Evolutionary conservation across 768 basidiomycete genomes (phyloP).

Genomic region (Xerocomus potaroensis): DNA sequence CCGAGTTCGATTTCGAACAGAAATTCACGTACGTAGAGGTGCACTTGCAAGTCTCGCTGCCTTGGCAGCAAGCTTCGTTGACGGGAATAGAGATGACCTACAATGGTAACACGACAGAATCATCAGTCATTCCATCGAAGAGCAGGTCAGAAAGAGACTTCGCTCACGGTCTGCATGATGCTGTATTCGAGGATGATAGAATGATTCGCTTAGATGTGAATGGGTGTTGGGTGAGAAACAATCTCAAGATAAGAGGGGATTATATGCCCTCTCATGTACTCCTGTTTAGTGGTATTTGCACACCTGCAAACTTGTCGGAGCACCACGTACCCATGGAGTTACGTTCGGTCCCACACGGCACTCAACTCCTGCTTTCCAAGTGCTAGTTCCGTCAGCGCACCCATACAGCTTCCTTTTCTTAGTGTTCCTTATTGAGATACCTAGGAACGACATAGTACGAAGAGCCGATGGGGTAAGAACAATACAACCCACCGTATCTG

Average conservation of each 20-base stretch:
- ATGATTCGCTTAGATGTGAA: background rate
- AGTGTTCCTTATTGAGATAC: background rate
- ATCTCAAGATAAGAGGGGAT: background rate
- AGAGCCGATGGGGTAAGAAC: background rate
- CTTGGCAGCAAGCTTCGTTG: slow-evolving; percentile 4
- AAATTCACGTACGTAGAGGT: background rate
- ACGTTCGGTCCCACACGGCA: background rate
- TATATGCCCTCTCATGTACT: slow-evolving; percentile 3
- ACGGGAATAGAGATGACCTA: slow-evolving; percentile 5
- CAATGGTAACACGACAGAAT: background rate
- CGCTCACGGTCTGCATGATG: slow-evolving; percentile 19
- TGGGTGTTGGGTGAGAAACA: background rate
- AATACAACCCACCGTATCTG: background rate
- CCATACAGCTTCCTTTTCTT: background rate
- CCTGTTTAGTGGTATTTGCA: too few relatives aligned
- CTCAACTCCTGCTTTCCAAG: too few relatives aligned
- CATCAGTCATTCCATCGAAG: background rate
- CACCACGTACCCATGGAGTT: background rate
- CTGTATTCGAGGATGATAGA: background rate
- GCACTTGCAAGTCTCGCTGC: background rate
- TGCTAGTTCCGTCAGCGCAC: too few relatives aligned
- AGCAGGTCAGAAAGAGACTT: background rate
- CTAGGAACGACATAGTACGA: background rate
- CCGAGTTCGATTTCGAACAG: background rate
- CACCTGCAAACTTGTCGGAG: background rate